Base-by-base conservation (phyloP, 2,329 filamentous ascomycete genomes). In the Diaporthe sp. region DNA sequence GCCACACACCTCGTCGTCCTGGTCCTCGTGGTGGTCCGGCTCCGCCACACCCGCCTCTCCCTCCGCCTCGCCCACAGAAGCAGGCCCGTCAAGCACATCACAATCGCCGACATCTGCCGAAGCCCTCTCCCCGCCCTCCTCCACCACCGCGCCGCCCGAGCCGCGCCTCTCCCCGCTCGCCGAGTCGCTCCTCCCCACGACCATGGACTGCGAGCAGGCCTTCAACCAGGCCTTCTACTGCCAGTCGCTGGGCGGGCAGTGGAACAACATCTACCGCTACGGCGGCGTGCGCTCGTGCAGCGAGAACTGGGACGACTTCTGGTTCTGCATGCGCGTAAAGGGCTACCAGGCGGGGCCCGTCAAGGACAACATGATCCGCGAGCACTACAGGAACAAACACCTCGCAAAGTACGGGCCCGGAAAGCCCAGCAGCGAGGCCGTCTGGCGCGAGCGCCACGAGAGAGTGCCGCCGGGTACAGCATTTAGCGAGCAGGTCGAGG, bases 181-280 rank as follows among this genome's bases (percentile, higher is more conserved):
- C 78, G 91, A 94, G 77, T 90, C 92, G 76, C 87, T 94, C 68
- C 94, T 97, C 76, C 94, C 95, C 0, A 92, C 92, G 55, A 91
- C 89, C 70, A 97, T 98, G 93, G 96, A 93, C 80, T 98, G 97
- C 87, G 93, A 94, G 69, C 89, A 93, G 75, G 93, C 95, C 78
- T 98, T 99, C 85, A 97, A 99, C 86, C 89, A 92, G 77, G 96
- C 96, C 75, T 98, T 96, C 89, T 94, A 96, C 87, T 99, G 97
- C 89, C 94, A 97, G 82, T 95, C 93, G 0, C 88, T 98, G 12
- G 96, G 95, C 70, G 95, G 96, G 0, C 96, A 98, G 83, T 98
- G 96, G 88, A 95, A 94, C 80, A 92, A 95, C 80, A 90, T 98
- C 50, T 99, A 98, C 87, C 93, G 97, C 51, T 93, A 95, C 81